phyloP scores from a whole-genome alignment of 2,329 filamentous ascomycete genomes.

The Trichophyton equinum region DNA sequence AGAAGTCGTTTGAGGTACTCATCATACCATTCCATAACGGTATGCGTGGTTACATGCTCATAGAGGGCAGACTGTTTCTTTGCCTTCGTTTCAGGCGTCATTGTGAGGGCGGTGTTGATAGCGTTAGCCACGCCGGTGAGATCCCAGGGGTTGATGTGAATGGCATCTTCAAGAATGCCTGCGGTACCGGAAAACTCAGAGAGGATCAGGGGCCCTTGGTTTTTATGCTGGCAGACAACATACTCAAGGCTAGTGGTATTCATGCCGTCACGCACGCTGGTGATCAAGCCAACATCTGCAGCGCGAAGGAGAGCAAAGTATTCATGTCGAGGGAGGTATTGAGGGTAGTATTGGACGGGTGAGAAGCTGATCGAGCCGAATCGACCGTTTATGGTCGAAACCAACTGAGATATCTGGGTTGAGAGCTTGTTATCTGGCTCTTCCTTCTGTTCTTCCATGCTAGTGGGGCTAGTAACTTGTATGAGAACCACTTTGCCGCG shows the following conservation, averaged over 20 bases:
- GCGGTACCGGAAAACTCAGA: conserved; percentile 96
- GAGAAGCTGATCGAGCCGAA: conserved; percentile 81
- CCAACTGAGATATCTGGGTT: conserved; percentile 78
- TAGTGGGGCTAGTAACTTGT: conserved; percentile 83
- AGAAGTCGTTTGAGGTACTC: conserved; percentile 68
- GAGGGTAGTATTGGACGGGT: conserved; percentile 87
- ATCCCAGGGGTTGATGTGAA: conserved; percentile 97
- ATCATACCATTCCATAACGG: conserved; percentile 73
- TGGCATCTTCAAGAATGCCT: conserved; percentile 68
- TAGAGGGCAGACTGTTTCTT: conserved; percentile 65
- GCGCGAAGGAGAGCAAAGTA: conserved; percentile 89
- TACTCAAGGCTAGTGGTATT: conserved; percentile 96
- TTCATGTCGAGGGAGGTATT: conserved; percentile 79
- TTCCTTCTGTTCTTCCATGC: conserved; percentile 64
- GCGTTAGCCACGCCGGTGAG: conserved; percentile 69
- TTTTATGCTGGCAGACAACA: conserved; percentile 78
- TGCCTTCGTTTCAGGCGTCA: conserved; percentile 53
- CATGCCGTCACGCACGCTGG: conserved; percentile 92
- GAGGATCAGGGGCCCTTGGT: conserved; percentile 75
- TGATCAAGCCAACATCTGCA: conserved; percentile 85
- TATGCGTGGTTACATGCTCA: conserved; percentile 71
- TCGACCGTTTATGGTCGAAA: conserved; percentile 79
- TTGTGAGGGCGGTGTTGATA: conserved; percentile 68
- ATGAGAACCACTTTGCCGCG: conserved; percentile 83
- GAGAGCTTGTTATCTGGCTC: conserved; percentile 68